A percentile compares a stretch with the other conserved stretches of the same genome.
Conservation (phyloP, 2,329 filamentous ascomycete genomes). For the Neophaeococcomyces mojaviensis region DNA sequence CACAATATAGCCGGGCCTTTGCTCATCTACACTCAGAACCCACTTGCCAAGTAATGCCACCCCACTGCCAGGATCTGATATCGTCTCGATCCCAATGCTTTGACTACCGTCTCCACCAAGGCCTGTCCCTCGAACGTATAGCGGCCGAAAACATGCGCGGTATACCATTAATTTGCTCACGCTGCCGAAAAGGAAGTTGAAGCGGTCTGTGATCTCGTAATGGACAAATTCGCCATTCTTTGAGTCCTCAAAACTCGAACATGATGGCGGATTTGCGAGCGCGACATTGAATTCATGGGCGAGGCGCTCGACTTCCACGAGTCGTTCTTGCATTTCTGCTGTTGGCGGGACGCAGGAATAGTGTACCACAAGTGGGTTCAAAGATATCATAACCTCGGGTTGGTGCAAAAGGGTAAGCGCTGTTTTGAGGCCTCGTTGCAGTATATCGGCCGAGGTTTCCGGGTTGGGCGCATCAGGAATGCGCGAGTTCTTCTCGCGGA, state of each 20-base stretch:
- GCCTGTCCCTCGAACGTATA: not conserved
- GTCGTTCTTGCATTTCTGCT: slow-evolving; percentile 10
- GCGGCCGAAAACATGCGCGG: slow-evolving; percentile 6
- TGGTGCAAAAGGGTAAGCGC: slow-evolving; percentile 14
- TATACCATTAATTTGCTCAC: slow-evolving; percentile 13
- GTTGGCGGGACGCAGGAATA: slow-evolving; percentile 11
- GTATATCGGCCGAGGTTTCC: slow-evolving; percentile 11
- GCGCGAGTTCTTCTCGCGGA: slow-evolving; percentile 19
- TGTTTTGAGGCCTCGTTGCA: slow-evolving; percentile 10
- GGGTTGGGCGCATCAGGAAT: slow-evolving; percentile 8
- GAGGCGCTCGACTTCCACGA: slow-evolving; percentile 4
- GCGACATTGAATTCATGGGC: slow-evolving; percentile 4
- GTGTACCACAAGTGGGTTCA: slow-evolving; percentile 9
- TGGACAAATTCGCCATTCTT: slow-evolving; percentile 14
- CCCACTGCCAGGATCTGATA: slow-evolving; percentile 20
- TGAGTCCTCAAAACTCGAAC: not conserved
- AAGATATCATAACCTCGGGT: slow-evolving; percentile 14
- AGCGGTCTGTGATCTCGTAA: slow-evolving; percentile 21
- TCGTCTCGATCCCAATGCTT: slow-evolving; percentile 16
- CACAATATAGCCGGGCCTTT: slow-evolving; percentile 3
- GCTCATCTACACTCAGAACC: slow-evolving; percentile 3
- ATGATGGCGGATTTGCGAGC: not conserved
- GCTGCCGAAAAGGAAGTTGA: slow-evolving; percentile 13
- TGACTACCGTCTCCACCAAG: slow-evolving; percentile 14
- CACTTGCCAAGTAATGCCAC: slow-evolving; percentile 9